phyloP scores from a whole-genome alignment of 1,284 basidiomycete species.

The Ustilago hordei region DNA sequence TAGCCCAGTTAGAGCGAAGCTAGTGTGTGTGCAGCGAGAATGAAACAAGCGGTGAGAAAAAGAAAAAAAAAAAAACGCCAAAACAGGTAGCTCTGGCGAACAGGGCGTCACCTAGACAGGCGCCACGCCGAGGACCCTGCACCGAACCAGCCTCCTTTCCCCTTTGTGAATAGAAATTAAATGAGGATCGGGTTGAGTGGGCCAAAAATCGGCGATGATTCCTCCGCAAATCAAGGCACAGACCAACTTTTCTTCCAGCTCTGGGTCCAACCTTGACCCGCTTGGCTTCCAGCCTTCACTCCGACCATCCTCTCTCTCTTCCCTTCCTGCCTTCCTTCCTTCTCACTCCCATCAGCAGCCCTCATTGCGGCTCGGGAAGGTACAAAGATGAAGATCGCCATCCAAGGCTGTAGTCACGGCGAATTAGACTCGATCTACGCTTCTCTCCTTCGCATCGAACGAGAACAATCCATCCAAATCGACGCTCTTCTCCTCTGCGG shows the following conservation, averaged over 20 bases:
- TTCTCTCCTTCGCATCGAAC: constrained; percentile 78
- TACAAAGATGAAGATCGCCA: constrained; percentile 76
- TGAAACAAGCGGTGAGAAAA: not conserved
- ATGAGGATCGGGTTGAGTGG: not conserved
- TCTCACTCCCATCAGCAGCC: not conserved
- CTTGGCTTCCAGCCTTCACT: not conserved
- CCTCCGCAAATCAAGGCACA: not conserved
- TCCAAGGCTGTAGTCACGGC: constrained; percentile 95
- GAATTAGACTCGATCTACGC: constrained; percentile 78
- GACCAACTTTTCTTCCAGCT: constrained; percentile 4
- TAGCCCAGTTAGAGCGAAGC: not conserved
- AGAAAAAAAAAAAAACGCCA: not conserved
- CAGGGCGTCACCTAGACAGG: not conserved
- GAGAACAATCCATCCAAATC: constrained; percentile 76
- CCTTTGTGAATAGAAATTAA: not conserved
- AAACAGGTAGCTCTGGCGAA: not conserved
- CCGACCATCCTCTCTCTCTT: no score
- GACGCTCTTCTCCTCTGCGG: constrained; percentile 87
- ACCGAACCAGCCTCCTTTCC: constrained; percentile 3
- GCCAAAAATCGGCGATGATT: not conserved
- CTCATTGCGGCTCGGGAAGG: no score
- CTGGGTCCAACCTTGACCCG: not conserved
- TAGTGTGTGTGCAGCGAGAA: not conserved
- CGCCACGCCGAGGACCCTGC: constrained; percentile 12
- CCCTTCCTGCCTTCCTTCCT: not conserved